Percentiles rank a stretch among this genome's conserved stretches.
Conservation (phyloP, 2,329 filamentous ascomycete species). For the Neonectria punicea region DNA sequence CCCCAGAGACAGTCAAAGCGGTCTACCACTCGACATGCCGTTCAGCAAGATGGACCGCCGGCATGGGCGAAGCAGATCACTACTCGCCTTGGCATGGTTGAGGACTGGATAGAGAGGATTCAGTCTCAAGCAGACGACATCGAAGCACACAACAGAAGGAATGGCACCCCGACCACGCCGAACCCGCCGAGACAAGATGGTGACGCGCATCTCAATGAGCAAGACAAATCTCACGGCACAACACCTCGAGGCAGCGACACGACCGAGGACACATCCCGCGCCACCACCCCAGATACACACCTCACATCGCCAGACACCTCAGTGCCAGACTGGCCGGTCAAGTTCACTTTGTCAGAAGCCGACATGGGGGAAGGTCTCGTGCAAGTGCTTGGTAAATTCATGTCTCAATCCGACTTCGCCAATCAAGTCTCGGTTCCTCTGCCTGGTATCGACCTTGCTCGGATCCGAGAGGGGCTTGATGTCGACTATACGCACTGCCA, state of each 20-base stretch:
- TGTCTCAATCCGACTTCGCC: slow-evolving; percentile 1
- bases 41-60: too few species aligned
- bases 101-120: too few species aligned
- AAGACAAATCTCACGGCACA: background rate
- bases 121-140: too few species aligned
- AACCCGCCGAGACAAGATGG: too few species aligned
- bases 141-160: too few species aligned
- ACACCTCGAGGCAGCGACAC: background rate
- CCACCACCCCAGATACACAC: background rate
- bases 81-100: too few species aligned
- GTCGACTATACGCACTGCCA: background rate
- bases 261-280: background rate
- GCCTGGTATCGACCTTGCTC: background rate
- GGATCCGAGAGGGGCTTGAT: background rate
- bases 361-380: background rate
- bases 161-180: too few species aligned
- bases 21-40: too few species aligned
- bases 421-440: slow-evolving; percentile 1
- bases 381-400: background rate
- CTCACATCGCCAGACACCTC: background rate
- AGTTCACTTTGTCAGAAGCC: background rate
- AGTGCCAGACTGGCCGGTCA: background rate
- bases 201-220: too few species aligned
- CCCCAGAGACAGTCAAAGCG: too few species aligned
- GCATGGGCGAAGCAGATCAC: too few species aligned